Percentiles rank a stretch among this genome's conserved stretches.
Conservation (phyloP, 768 basidiomycete species). For the Leccinum subgranulosum region DNA sequence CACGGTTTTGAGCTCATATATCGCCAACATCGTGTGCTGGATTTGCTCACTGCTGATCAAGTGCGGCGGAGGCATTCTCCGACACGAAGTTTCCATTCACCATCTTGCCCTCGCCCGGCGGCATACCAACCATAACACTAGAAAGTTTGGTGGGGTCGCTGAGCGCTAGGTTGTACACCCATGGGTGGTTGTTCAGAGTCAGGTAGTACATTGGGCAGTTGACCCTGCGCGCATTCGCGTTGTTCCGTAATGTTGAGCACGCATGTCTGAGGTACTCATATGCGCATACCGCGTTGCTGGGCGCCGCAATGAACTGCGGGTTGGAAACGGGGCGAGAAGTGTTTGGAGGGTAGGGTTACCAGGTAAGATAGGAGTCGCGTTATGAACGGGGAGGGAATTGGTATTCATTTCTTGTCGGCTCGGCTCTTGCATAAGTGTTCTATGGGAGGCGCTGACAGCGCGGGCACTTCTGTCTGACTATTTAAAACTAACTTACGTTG, state of each 20-base stretch:
- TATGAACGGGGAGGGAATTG: constrained; percentile 5
- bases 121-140: constrained; percentile 1
- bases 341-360: constrained; percentile 18
- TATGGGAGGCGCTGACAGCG: not conserved
- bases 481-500: not conserved
- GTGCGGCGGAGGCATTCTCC: constrained; percentile 3
- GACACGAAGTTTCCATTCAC: constrained; percentile 5
- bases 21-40: constrained; percentile 26
- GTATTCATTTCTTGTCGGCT: constrained; percentile 12
- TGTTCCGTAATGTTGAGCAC: constrained; percentile 35
- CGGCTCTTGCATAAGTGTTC: constrained; percentile 7
- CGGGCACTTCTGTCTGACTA: not conserved
- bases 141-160: constrained; percentile 12
- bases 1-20: constrained; percentile 32
- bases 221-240: constrained; percentile 18
- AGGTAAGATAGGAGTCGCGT: constrained; percentile 4
- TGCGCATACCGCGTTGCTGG: constrained; percentile 46
- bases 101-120: constrained; percentile 17
- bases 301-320: constrained; percentile 37
- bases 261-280: constrained; percentile 48
- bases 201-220: constrained; percentile 13
- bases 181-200: constrained; percentile 15
- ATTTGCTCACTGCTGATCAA: constrained; percentile 30
- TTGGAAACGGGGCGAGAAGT: constrained; percentile 6
- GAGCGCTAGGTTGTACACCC: constrained; percentile 11